Base-by-base conservation (phyloP, 1,284 basidiomycete species). In the Ustilago shanxiensis region DNA sequence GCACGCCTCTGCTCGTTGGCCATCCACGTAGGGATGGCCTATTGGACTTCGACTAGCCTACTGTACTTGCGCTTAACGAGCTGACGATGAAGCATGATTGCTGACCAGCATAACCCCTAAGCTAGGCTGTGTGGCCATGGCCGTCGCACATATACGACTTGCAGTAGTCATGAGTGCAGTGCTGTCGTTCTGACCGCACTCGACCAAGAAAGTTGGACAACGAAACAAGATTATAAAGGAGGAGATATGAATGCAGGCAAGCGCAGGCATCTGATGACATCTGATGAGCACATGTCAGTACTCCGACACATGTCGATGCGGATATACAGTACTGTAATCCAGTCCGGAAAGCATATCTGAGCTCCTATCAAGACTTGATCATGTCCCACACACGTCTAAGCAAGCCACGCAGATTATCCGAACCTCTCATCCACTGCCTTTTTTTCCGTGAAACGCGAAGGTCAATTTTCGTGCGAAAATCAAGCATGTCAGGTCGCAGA, bases 381-480 rank as follows among this genome's bases (percentile, higher is more conserved):
- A 14, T 18, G 39, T 20, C n/a, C 14, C 26, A 20, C 4, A n/a
- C 16, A 41, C 26, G 24, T 18, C 39, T n/a, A 26, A n/a, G 5
- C 5, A n/a, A n/a, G 55, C 41, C 39, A 39, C 39, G 47, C 29
- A 60, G 33, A 51, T 50, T 60, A 60, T 60, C 58, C 58, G 58
- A 22, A 26, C 33, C 39, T 39, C 31, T 22, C 16, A 39, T 1
- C 14, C 18, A 16, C 18, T 39, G 37, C 37, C 37, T 18, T 37
- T 33, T 54, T 54, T 54, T 54, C 31, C 33, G n/a, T 16, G 37
- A 39, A 37, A 20, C n/a, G 22, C 44, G n/a, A 47, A 33, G n/a
- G n/a, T n/a, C n/a, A n/a, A n/a, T n/a, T n/a, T n/a, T n/a, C n/a
- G n/a, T n/a, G n/a, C n/a, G n/a, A n/a, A n/a, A n/a, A n/a, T n/a